Conservation (phyloP, 2,329 filamentous ascomycete genomes). For the Penicillium sumatraense region DNA sequence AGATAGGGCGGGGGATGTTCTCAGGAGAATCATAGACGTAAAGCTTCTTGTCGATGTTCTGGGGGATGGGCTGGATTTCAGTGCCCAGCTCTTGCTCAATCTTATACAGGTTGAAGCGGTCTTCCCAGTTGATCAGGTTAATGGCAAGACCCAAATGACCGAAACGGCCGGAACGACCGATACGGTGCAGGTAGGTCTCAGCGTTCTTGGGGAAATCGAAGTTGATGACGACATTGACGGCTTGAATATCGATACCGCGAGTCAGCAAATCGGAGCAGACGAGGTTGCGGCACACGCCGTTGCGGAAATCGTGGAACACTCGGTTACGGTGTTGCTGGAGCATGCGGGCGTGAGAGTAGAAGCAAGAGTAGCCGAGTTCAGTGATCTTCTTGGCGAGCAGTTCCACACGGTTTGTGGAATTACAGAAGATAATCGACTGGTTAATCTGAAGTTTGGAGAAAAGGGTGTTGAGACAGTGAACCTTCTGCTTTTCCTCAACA, state of each 20-base stretch:
- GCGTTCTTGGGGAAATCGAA: slow-evolving; percentile 99
- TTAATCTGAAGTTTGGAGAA: slow-evolving; percentile 99
- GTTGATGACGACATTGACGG: slow-evolving; percentile 99
- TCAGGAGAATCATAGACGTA: slow-evolving; percentile 98
- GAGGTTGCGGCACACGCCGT: slow-evolving; percentile 95
- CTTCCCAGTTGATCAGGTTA: slow-evolving; percentile 99
- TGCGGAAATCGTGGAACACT: slow-evolving; percentile 98
- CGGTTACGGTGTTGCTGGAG: slow-evolving; percentile 95
- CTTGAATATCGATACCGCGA: slow-evolving; percentile 98
- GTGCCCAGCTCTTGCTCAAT: slow-evolving; percentile 97
- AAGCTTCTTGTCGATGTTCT: slow-evolving; percentile 92
- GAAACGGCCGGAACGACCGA: slow-evolving; percentile 95
- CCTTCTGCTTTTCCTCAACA: slow-evolving; percentile 98
- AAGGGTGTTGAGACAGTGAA: slow-evolving; percentile 97
- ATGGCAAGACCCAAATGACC: slow-evolving; percentile 97
- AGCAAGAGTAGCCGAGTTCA: slow-evolving; percentile 97
- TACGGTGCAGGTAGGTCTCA: slow-evolving; percentile 97
- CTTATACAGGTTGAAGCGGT: slow-evolving; percentile 97
- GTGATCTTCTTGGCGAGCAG: slow-evolving; percentile 99
- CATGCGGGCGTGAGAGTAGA: slow-evolving; percentile 99
- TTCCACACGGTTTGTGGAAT: slow-evolving; percentile 97
- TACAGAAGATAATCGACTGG: slow-evolving; percentile 99
- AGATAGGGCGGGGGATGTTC: slow-evolving; percentile 83
- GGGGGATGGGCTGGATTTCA: slow-evolving; percentile 95
- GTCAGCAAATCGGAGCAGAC: slow-evolving; percentile 97